Percentiles rank a stretch among this genome's conserved stretches.
Evolutionary conservation across 495 filamentous ascomycete genomes (phyloP).

Genomic region (Xanthoparmelia taractica): DNA sequence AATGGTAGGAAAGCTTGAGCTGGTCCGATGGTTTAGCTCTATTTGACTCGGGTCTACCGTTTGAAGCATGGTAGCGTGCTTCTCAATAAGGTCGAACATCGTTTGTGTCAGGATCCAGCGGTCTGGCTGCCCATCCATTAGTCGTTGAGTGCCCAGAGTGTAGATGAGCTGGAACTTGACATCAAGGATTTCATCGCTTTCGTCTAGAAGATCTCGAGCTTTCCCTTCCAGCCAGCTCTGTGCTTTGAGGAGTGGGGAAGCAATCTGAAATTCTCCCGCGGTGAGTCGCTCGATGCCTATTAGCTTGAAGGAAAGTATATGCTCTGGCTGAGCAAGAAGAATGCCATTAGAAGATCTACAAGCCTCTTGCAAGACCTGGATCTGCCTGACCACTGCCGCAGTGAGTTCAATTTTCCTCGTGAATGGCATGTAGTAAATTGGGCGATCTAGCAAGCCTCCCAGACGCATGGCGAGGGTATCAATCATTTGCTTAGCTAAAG

Average conservation of each 20-base stretch:
- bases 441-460: slow-evolving; percentile 45
- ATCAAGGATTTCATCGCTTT: slow-evolving; percentile 58
- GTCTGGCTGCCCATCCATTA: slow-evolving; percentile 47
- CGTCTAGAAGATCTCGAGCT: slow-evolving; percentile 54
- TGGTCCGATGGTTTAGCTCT: neutral
- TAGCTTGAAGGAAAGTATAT: slow-evolving; percentile 60
- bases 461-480: slow-evolving; percentile 50
- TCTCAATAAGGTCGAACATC: slow-evolving; percentile 4
- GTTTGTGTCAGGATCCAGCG: slow-evolving; percentile 42
- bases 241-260: slow-evolving; percentile 30
- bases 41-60: neutral
- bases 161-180: slow-evolving; percentile 60
- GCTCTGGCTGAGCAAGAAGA: slow-evolving; percentile 58
- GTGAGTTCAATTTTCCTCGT: slow-evolving; percentile 42
- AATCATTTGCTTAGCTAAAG: slow-evolving; percentile 55
- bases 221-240: slow-evolving; percentile 37
- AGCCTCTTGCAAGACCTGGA: slow-evolving; percentile 37
- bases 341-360: slow-evolving; percentile 47
- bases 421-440: slow-evolving; percentile 54
- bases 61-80: neutral
- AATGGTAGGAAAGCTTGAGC: neutral
- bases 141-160: slow-evolving; percentile 50
- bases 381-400: slow-evolving; percentile 16
- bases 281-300: slow-evolving; percentile 49
- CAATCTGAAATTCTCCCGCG: slow-evolving; percentile 25